Evolutionary conservation across 108 stramenopile genomes (phyloP).

Genomic region (Aurantiochytrium sp.): DNA sequence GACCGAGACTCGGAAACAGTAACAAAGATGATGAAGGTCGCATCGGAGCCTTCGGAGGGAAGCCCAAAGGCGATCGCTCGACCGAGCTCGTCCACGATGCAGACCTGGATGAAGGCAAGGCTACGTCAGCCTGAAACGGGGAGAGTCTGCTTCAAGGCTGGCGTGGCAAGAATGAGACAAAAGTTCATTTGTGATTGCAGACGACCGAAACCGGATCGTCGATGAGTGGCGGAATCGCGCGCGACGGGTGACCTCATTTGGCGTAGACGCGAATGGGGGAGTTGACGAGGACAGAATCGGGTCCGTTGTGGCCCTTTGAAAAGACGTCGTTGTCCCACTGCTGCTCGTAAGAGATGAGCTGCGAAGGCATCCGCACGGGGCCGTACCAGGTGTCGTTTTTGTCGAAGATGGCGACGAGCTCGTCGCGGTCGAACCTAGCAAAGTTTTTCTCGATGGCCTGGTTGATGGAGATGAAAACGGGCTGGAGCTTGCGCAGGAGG

Average conservation of each 20-base stretch:
- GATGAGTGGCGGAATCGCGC: neutral
- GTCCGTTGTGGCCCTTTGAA: neutral
- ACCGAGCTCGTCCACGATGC: too few species aligned
- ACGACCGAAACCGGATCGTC: neutral
- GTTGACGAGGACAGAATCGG: neutral
- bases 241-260: too few species aligned
- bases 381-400: neutral
- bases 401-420: neutral
- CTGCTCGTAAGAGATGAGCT: neutral
- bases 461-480: neutral
- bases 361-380: constrained; percentile 7
- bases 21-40: too few species aligned
- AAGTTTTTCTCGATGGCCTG: neutral
- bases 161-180: neutral
- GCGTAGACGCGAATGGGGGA: neutral
- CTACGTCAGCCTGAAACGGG: too few species aligned
- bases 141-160: too few species aligned
- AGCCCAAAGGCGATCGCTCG: too few species aligned
- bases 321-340: constrained; percentile 12
- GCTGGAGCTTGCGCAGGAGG: neutral
- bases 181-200: neutral
- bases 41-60: too few species aligned
- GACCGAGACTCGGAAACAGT: too few species aligned
- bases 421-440: neutral
- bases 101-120: too few species aligned